Base-by-base conservation (phyloP, 2,329 filamentous ascomycete genomes). In the Talaromyces albobiverticillius region DNA sequence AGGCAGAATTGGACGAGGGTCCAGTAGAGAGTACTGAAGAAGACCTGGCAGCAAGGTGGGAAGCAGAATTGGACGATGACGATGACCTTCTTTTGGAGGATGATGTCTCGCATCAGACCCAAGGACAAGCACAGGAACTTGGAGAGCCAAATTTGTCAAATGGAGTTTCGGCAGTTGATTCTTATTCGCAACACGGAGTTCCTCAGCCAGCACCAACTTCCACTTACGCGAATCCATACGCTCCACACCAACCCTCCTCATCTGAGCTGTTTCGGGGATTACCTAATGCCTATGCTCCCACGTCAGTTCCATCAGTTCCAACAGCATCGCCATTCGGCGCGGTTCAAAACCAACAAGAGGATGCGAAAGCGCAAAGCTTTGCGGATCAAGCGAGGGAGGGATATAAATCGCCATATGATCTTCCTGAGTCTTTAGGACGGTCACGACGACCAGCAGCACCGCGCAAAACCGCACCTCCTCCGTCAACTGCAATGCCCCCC, bases 331-430 rank as follows among this genome's bases (percentile, higher is more conserved):
- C 53, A 29, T 55, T 46, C 23, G 46, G 40, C 16, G 25, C 38
- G 9, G 41, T 36, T 22, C 32, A 55, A 25, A 22, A 29, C 8
- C 34, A 47, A 26, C n/a, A 29, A 18, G 31, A 38, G 16, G 66
- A 73, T 46, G 60, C 59, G 55, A 85, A 84, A 71, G 79, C 83
- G 1, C 85, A 95, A 67, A 97, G 93, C 71, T 99, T 96, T 71
- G 90, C 83, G 5, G 88, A 93, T 70, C 95, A 95, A 70, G 78
- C 90, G 3, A 97, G 95, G 72, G 89, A 89, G 53, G 92, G 93
- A 7, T 99, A 99, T 68, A 82, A 87, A 46, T 97, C 93, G 18
- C 94, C 94, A 0, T 99, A 96, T 64, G 95, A 99, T 73, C 79
- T 99, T 18, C 94, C 94, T 3, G 89, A 94, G 72, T 93, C 96